A percentile compares a stretch with the other conserved stretches of the same genome.
These are phyloP conservation scores for Jackrogersella minutella DNA, from an alignment of 495 filamentous ascomycete species.

Conservation along the genomic window DNA sequence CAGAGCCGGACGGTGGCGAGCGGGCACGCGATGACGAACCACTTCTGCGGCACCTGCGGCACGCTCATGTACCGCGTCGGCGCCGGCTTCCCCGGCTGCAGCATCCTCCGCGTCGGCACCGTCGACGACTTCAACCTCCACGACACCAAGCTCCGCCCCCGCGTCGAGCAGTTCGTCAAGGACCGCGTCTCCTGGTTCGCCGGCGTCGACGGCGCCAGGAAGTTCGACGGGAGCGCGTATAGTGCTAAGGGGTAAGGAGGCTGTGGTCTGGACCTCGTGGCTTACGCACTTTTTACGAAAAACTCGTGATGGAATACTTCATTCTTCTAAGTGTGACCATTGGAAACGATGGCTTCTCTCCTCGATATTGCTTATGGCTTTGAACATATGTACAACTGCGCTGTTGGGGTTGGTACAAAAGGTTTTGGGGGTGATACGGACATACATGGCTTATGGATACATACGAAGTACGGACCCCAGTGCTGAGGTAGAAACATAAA, in stretches of 20 bases:
- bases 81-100: conserved; percentile 46
- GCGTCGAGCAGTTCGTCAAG: conserved; percentile 55
- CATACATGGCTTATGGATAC: too few relatives aligned
- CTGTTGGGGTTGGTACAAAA: too few relatives aligned
- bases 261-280: neutral
- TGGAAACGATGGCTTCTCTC: too few relatives aligned
- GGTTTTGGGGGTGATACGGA: too few relatives aligned
- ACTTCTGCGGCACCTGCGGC: conserved; percentile 63
- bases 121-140: conserved; percentile 63
- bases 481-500: too few relatives aligned
- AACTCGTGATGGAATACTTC: too few relatives aligned
- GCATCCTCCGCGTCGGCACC: conserved; percentile 60
- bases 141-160: conserved; percentile 60
- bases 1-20: conserved; percentile 52
- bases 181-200: conserved; percentile 55
- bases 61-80: conserved; percentile 61
- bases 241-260: neutral
- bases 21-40: conserved; percentile 61
- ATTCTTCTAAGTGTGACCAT: too few relatives aligned
- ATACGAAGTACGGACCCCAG: too few relatives aligned
- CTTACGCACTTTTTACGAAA: too few relatives aligned
- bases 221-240: conserved; percentile 21
- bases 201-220: conserved; percentile 45
- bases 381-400: too few relatives aligned
- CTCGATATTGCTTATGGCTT: too few relatives aligned